phyloP scores from a whole-genome alignment of 2,329 filamentous ascomycete genomes.

The Arthrobotrys megalospora region DNA sequence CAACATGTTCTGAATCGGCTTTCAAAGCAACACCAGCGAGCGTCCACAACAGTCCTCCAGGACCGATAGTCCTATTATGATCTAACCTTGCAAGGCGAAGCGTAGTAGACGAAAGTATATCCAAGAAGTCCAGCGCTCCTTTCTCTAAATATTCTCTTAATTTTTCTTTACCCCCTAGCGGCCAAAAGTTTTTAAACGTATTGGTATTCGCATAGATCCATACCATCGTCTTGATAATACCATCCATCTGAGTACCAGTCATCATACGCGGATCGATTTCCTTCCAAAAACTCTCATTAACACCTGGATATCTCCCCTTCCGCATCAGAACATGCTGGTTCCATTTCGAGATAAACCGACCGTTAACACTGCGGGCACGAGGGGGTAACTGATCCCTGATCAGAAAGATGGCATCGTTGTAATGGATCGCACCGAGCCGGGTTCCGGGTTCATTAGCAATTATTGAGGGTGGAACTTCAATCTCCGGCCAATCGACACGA shows the following conservation, averaged over 20 bases:
- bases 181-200: not conserved
- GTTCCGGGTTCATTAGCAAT: not conserved
- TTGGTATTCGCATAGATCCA: not conserved
- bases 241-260: not conserved
- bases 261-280: not conserved
- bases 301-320: not conserved
- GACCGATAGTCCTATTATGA: not conserved
- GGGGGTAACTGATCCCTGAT: slow-evolving; percentile 16
- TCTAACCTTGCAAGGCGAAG: not conserved
- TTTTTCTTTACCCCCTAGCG: not conserved
- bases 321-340: not conserved
- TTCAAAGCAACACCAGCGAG: not conserved
- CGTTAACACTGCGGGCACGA: not conserved
- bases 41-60: not conserved
- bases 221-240: not conserved
- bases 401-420: slow-evolving; percentile 1
- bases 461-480: not conserved
- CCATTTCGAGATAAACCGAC: slow-evolving; percentile 22
- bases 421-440: not conserved
- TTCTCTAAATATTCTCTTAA: not conserved
- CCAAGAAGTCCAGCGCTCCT: not conserved
- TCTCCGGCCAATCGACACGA: not conserved
- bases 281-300: not conserved
- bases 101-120: not conserved
- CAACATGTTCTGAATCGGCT: not conserved